Evolutionary conservation across 2,329 filamentous ascomycete genomes (phyloP), one percentile per base, ranked within the genome.

Genomic region (Cyphellophora attinorum): DNA sequence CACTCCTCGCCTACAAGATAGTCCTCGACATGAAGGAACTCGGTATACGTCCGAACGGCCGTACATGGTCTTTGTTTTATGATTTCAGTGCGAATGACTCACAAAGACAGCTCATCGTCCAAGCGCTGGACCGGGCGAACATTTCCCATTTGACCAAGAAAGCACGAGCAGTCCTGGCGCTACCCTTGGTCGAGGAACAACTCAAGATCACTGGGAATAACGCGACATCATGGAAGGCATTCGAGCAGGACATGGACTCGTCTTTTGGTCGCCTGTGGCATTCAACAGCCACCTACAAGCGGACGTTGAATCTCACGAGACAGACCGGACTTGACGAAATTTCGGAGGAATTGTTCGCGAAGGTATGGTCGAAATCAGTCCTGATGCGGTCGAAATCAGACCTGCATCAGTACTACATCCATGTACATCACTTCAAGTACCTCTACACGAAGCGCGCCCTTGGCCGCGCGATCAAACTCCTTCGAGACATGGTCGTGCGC

Each of bases 41-140:
- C 12, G n/a, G 12, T n/a, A 19, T 31, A 13, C 19, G 6, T 10
- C 29, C 29, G 5, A 31, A 31, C 29, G 19, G 29, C 18, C 29
- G 19, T n/a, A 31, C 29, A 12, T 31, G 29, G 29, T 8, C 21
- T 25, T 25, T 25, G 21, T 8, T 25, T n/a, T 25, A 25, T 25
- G 21, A 8, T 8, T 8, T n/a, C 8, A n/a, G 8, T n/a, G 21
- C 8, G 21, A 25, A 8, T 8, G 8, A 8, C 21, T 8, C 8
- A 8, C 8, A 8, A 25, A 8, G 21, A n/a, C 8, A 8, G 21
- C 8, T 8, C 8, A n/a, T 25, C 8, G 8, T 25, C 21, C 8
- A 25, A 25, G 8, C n/a, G 8, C 8, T 25, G 8, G 21, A 25
- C 8, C 21, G 21, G 8, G 8, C 8, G 8, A 25, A 25, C n/a